phyloP scores from a whole-genome alignment of 2,329 filamentous ascomycete species.

The Knufia fluminis region DNA sequence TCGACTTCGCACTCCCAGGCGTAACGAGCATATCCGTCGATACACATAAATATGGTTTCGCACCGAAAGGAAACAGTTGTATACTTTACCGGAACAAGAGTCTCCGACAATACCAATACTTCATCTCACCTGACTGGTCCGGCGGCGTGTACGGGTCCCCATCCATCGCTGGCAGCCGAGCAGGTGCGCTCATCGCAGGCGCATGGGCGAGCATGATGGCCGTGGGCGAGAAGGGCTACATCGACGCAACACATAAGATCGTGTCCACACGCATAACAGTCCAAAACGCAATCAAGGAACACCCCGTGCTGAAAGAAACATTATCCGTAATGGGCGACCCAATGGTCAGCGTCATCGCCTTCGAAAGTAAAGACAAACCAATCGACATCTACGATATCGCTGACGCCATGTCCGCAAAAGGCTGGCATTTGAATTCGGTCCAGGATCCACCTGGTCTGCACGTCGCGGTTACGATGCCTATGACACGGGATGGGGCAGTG shows the following conservation, averaged over 20 bases:
- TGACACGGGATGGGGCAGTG: constrained; percentile 60
- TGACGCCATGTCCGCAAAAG: constrained; percentile 71
- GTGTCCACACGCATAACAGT: constrained; percentile 81
- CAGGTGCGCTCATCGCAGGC: constrained; percentile 86
- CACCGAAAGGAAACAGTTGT: constrained; percentile 92
- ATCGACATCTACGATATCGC: constrained; percentile 91
- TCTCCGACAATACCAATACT: constrained; percentile 87
- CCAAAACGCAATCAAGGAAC: constrained; percentile 60
- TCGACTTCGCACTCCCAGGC: constrained; percentile 89
- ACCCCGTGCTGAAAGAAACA: constrained; percentile 59
- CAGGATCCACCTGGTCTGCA: constrained; percentile 89
- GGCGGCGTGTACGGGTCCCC: constrained; percentile 94
- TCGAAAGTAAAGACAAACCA: constrained; percentile 58
- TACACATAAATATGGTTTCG: constrained; percentile 98
- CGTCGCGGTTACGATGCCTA: constrained; percentile 79
- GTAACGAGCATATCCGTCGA: constrained; percentile 95
- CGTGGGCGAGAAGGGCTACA: constrained; percentile 78
- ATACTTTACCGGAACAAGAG: constrained; percentile 75
- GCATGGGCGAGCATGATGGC: constrained; percentile 92
- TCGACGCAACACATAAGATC: constrained; percentile 77
- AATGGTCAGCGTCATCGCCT: constrained; percentile 82
- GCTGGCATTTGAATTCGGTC: constrained; percentile 93
- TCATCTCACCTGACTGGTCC: constrained; percentile 87
- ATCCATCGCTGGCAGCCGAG: constrained; percentile 80
- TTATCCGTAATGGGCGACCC: constrained; percentile 75